phyloP scores from a whole-genome alignment of 768 basidiomycete genomes.

The Scleroderma bovista region DNA sequence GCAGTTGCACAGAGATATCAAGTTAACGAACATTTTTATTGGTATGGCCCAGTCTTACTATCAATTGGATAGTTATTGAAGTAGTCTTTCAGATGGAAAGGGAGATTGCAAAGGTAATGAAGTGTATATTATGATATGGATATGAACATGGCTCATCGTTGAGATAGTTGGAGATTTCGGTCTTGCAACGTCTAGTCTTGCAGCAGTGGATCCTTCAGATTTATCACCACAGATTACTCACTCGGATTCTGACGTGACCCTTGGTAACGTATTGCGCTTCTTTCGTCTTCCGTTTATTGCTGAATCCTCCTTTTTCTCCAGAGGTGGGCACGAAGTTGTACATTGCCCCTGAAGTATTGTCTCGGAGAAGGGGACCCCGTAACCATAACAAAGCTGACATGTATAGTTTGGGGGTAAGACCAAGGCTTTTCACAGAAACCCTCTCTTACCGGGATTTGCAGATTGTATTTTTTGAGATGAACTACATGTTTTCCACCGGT shows the following conservation, averaged over 20 bases:
- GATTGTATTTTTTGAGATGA: slow-evolving; percentile 99
- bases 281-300: neutral
- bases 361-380: slow-evolving; percentile 52
- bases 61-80: neutral
- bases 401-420: slow-evolving; percentile 84
- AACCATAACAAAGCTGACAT: slow-evolving; percentile 90
- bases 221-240: slow-evolving; percentile 41
- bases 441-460: slow-evolving; percentile 22
- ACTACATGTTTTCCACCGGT: slow-evolving; percentile 73
- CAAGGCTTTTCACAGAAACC: neutral
- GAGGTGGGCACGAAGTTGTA: slow-evolving; percentile 90
- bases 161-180: slow-evolving; percentile 85
- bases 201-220: slow-evolving; percentile 72
- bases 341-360: slow-evolving; percentile 88
- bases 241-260: slow-evolving; percentile 66
- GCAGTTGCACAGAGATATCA: slow-evolving; percentile 81
- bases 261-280: slow-evolving; percentile 40
- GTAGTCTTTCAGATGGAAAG: slow-evolving; percentile 53
- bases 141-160: neutral
- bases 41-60: slow-evolving; percentile 41
- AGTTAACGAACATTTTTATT: slow-evolving; percentile 91
- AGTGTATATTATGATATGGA: neutral
- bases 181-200: slow-evolving; percentile 76
- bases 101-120: slow-evolving; percentile 72
- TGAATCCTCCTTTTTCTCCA: slow-evolving; percentile 21